Base-by-base conservation (phyloP, 169 alveolate genomes). In the Fabrea salina region DNA sequence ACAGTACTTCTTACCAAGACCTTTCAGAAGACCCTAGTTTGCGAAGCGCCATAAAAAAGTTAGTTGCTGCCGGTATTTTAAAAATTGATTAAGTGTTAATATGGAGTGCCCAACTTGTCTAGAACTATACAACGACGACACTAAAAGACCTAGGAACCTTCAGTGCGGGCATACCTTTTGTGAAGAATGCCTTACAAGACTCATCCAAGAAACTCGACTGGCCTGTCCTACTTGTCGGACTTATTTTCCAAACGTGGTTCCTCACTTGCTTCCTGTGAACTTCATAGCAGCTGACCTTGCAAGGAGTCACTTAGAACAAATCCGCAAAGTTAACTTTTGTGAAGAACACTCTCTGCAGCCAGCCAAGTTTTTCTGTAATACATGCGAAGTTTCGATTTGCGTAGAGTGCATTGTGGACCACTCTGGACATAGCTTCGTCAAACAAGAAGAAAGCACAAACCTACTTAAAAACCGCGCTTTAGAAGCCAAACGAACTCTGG, bases 111-210 rank as follows among this genome's bases (percentile, higher is more conserved):
- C 91, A 1, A 37, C 79, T 2, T 86, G 91, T 30, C 74, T 47
- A 51, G 86, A 86, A 33, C 75, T 32, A 32, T 86, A 75, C 39
- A 85, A 82, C 66, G 91, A 78, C 5, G 22, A 67, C 6, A 44
- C 32, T 4, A 37, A 87, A 47, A 83, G 71, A 22, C 91, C 91
- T 11, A 13, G 89, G 19, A 78, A 77, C 49, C 75, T 86, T 1
- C 41, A 51, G 5, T 86, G 91, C n/a, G 91, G 91, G 6, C 91
- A 86, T 50, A 86, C 91, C 3, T 86, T 82, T 44, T 86, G 91
- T 64, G 89, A 86, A 57, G 83, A 79, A 27, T 86, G 91, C 61
- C 68, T 86, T 11, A 35, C 76, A 2, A 76, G 75, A 19, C 64
- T 86, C 7, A 74, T 66, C 22, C 56, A 80, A 16, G 27, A 71